phyloP scores from a whole-genome alignment of 2,329 filamentous ascomycete species.

The Stachybotrys echinatus region DNA sequence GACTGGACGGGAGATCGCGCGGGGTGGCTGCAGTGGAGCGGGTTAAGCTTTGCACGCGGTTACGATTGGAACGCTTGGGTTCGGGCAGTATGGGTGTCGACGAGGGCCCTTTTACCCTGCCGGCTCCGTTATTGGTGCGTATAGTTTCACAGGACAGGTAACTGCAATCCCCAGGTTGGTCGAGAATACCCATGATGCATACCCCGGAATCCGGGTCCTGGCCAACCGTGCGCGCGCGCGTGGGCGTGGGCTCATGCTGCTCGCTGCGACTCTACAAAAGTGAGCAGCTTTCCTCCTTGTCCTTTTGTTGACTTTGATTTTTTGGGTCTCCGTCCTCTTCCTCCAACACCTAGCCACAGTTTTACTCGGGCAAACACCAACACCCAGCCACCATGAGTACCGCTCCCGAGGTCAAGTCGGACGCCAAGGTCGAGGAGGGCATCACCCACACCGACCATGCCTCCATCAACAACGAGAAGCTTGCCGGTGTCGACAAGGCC shows the following conservation, averaged over 20 bases:
- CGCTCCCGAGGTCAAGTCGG: slow-evolving; percentile 1
- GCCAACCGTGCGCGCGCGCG: not conserved
- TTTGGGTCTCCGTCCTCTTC: not conserved
- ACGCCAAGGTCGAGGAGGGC: slow-evolving; percentile 2
- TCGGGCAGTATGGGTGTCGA: too few species aligned
- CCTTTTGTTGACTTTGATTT: not conserved
- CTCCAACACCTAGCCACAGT: not conserved
- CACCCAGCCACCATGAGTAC: slow-evolving; percentile 4
- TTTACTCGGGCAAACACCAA: not conserved
- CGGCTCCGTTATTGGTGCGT: not conserved
- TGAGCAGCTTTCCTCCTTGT: not conserved
- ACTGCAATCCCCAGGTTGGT: not conserved
- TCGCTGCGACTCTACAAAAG: not conserved
- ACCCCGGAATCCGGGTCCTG: not conserved
- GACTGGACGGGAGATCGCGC: not conserved
- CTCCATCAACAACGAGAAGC: slow-evolving; percentile 12
- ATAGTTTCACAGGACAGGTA: not conserved
- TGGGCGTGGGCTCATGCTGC: not conserved
- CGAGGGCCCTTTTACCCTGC: too few species aligned
- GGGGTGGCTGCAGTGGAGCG: not conserved
- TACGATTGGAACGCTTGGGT: too few species aligned
- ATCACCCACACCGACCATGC: slow-evolving; percentile 11
- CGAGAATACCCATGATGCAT: too few species aligned
- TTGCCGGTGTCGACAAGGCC: slow-evolving; percentile 12
- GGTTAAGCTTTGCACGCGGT: not conserved